Percentiles rank a stretch among this genome's conserved stretches.
These are phyloP conservation scores for Chenopodium berlandieri DNA, from an alignment of 148 eudicot genomes.

Conservation along the genomic window DNA sequence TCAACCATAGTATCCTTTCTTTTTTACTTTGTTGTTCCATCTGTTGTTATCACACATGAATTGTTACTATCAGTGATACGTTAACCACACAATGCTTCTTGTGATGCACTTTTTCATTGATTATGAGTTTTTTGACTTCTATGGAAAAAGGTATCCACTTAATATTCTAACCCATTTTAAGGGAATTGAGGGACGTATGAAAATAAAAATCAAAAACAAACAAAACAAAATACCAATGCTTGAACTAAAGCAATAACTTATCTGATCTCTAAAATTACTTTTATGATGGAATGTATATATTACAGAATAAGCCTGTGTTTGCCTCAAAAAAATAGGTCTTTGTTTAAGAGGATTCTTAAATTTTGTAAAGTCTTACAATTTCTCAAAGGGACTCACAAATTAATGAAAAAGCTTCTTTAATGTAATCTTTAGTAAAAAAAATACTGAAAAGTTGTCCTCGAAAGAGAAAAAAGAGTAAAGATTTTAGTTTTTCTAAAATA, in stretches of 20 bases:
- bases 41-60: neutral
- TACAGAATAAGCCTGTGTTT: too few relatives aligned
- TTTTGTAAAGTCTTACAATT: neutral
- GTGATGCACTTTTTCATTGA: neutral
- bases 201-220: neutral
- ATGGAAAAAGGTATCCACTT: neutral
- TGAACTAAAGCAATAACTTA: neutral
- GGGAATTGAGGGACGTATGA: neutral
- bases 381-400: neutral
- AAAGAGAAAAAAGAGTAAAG: too few relatives aligned
- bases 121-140: neutral
- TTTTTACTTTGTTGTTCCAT: neutral
- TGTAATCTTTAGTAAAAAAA: neutral
- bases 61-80: neutral
- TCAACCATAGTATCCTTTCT: neutral
- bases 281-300: neutral
- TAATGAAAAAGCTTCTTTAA: neutral
- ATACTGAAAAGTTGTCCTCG: neutral
- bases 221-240: neutral
- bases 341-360: neutral
- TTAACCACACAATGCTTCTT: neutral
- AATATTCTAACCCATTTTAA: neutral
- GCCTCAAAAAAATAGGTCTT: too few relatives aligned
- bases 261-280: neutral
- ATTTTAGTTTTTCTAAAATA: too few relatives aligned